Evolutionary conservation across 257 asterid species (phyloP), one percentile per base, ranked within the genome.

Genomic region (Linaria vulgaris): DNA sequence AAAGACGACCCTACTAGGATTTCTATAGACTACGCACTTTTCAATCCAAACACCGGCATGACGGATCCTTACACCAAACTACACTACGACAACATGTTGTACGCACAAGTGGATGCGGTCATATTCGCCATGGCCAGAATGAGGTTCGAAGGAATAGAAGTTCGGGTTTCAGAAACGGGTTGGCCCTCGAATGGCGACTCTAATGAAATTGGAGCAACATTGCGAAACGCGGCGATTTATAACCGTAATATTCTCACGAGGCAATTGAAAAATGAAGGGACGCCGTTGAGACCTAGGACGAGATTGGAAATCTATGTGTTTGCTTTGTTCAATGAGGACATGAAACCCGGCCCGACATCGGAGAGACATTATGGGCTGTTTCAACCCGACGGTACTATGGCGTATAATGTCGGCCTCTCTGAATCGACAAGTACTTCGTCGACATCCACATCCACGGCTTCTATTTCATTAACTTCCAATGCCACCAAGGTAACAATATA

Each of bases 71-170:
- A 47, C 47, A 87, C 96, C 0, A 70, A 64, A 44, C 74, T 88
- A 21, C 89, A 69, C 10, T 92, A 92, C 78, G 90, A 87, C 83
- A 87, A 87, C 80, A 89, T 88, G 98, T 23, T 91, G 56, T 91
- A 88, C 57, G 98, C 98, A 4, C 96, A 88, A 58, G 94, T 88
- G 0, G 97, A 90, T 38, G 95, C 96, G 0, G 96, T 83, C 0
- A 43, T 73, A 9, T 80, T 71, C 47, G 96, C 97, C 1, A 83
- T 88, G 72, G 85, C 80, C 1, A 66, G 75, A 17, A 50, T 90
- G 87, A 96, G 97, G 24, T 85, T 72, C 66, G 60, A 70, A 0
- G 86, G 84, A 0, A 0, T 90, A 1, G 94, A 85, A 46, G 95
- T 90, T 6, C 58, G 83, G 48, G 84, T 90, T 19, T 83, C 96